A percentile compares a stretch with the other conserved stretches of the same genome.
Conservation (phyloP, 2,329 filamentous ascomycete genomes). For the Piedraia hortae region DNA sequence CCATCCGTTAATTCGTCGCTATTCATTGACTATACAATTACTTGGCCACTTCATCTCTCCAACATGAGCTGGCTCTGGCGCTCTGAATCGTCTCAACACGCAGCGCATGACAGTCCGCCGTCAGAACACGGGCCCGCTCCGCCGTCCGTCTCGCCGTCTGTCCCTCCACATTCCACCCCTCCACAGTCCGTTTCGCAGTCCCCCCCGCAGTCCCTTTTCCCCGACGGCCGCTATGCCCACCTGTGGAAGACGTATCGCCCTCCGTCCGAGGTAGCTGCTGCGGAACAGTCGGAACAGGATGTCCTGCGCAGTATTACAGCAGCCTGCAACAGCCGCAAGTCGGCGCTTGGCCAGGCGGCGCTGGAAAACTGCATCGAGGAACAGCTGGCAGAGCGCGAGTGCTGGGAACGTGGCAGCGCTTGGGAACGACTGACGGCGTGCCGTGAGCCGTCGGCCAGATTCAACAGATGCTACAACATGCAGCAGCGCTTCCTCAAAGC, state of each 20-base stretch:
- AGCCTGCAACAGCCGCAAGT: constrained; percentile 57
- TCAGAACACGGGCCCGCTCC: too few species aligned
- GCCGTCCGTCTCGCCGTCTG: too few species aligned
- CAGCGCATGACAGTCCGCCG: too few species aligned
- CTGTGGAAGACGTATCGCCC: constrained; percentile 82
- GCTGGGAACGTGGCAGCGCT: constrained; percentile 47
- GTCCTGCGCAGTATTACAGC: constrained; percentile 56
- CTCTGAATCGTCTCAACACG: too few species aligned
- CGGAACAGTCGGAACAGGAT: constrained; percentile 48
- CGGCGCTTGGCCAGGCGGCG: constrained; percentile 49
- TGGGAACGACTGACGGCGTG: constrained; percentile 53
- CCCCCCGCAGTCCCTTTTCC: constrained; percentile 30
- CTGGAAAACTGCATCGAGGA: constrained; percentile 83
- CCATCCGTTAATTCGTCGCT: too few species aligned
- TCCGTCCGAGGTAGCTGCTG: constrained; percentile 37
- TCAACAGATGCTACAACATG: constrained; percentile 70
- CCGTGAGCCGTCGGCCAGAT: constrained; percentile 42
- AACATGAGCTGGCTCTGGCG: too few species aligned
- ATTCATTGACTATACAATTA: too few species aligned
- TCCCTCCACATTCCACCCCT: too few species aligned
- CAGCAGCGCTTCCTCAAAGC: constrained; percentile 81
- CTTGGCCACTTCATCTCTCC: too few species aligned
- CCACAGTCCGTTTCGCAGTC: too few species aligned
- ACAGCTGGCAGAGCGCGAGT: constrained; percentile 56
- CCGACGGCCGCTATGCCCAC: constrained; percentile 52